Conservation (phyloP, 768 basidiomycete genomes). For the Leccinum sublutescens region DNA sequence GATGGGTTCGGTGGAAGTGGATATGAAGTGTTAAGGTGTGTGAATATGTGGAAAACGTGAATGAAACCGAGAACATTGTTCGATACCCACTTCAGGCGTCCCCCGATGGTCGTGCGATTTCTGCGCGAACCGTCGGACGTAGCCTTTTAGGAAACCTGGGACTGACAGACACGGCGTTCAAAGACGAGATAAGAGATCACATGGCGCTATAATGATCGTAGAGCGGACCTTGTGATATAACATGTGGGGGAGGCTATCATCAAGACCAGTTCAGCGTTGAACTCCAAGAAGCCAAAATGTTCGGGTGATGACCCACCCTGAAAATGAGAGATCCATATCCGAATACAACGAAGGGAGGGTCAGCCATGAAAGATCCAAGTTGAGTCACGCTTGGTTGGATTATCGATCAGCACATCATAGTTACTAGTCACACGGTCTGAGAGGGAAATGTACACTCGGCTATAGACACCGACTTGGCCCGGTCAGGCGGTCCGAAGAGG, state of each 20-base stretch:
- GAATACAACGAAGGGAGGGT: slow-evolving; percentile 67
- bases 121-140: slow-evolving; percentile 88
- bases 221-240: slow-evolving; percentile 56
- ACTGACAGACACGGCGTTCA: slow-evolving; percentile 35
- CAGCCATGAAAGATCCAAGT: slow-evolving; percentile 6
- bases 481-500: too few species aligned
- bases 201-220: too few species aligned
- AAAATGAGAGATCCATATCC: slow-evolving; percentile 93
- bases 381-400: background rate
- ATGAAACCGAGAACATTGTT: background rate
- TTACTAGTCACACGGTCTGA: background rate
- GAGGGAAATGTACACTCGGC: too few species aligned
- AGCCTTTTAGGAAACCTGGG: slow-evolving; percentile 86
- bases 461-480: too few species aligned
- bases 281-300: background rate
- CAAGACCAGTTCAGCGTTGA: background rate
- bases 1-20: background rate
- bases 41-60: background rate
- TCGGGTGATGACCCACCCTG: slow-evolving; percentile 46
- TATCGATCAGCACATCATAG: background rate
- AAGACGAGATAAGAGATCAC: background rate
- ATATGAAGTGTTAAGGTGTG: background rate
- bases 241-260: slow-evolving; percentile 80
- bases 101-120: slow-evolving; percentile 92
- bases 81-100: slow-evolving; percentile 66